phyloP scores from a whole-genome alignment of 768 basidiomycete species.

The Fomitopsis serialis region DNA sequence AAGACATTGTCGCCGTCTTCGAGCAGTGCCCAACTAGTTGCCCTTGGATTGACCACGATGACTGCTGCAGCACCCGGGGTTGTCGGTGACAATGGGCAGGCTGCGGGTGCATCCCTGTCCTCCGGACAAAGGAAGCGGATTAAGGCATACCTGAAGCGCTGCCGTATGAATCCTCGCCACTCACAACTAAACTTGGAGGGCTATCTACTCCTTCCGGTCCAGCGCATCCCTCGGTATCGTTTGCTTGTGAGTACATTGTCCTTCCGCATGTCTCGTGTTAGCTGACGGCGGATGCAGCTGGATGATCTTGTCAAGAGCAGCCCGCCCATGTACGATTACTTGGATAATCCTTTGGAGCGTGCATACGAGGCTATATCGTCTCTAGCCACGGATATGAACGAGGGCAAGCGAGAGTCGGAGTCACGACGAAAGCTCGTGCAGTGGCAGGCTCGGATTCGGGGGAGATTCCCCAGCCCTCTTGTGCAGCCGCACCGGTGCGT shows the following conservation, averaged over 20 bases:
- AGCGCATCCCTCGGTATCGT: conserved; percentile 95
- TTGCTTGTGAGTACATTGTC: conserved; percentile 60
- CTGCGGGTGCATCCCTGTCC: conserved; percentile 52
- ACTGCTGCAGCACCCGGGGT: conserved; percentile 40
- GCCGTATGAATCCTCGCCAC: conserved; percentile 83
- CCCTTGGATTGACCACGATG: conserved; percentile 53
- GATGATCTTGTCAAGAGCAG: conserved; percentile 84
- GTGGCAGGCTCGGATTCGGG: conserved; percentile 86
- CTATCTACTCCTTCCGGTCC: conserved; percentile 90
- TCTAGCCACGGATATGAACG: conserved; percentile 94
- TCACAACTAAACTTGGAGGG: conserved; percentile 93
- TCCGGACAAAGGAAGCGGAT: conserved; percentile 86
- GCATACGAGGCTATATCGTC: conserved; percentile 85
- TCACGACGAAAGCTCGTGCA: conserved; percentile 85
- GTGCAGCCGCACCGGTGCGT: conserved; percentile 93
- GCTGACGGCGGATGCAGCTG: conserved; percentile 39
- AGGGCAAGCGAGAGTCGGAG: conserved; percentile 94
- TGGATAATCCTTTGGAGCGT: conserved; percentile 79
- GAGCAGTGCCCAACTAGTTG: conserved; percentile 57
- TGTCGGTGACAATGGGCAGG: conserved; percentile 32
- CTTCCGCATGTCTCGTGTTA: conserved; percentile 1
- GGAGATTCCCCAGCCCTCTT: conserved; percentile 92
- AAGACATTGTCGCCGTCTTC: conserved; percentile 52
- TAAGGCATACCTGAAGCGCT: conserved; percentile 84
- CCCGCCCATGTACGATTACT: conserved; percentile 69